These are phyloP conservation scores for Zangia roseola DNA, from an alignment of 768 basidiomycete species.

Conservation along the genomic window DNA sequence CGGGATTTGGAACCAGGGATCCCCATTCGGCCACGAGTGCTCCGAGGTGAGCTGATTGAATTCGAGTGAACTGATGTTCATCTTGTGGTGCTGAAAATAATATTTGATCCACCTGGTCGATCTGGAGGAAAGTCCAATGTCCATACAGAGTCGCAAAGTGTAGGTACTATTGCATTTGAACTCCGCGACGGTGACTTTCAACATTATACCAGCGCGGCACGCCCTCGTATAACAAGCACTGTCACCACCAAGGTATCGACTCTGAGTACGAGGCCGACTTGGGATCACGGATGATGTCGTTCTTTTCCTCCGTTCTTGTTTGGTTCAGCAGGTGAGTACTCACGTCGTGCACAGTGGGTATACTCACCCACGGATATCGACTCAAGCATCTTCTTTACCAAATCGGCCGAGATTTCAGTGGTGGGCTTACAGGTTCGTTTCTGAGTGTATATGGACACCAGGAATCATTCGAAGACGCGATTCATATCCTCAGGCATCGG, in stretches of 20 bases:
- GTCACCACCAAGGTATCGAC: not conserved
- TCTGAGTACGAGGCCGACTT: not conserved
- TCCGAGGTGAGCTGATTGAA: too few relatives aligned
- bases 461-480: not conserved
- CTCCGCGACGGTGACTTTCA: slow-evolving; percentile 13
- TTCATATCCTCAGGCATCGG: slow-evolving; percentile 63
- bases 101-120: too few relatives aligned
- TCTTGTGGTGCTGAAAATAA: too few relatives aligned
- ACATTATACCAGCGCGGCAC: too few relatives aligned
- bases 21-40: too few relatives aligned
- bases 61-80: too few relatives aligned
- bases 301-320: slow-evolving; percentile 53
- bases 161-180: too few relatives aligned
- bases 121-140: too few relatives aligned
- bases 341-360: not conserved
- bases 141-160: too few relatives aligned
- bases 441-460: not conserved
- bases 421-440: slow-evolving; percentile 76
- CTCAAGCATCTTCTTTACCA: slow-evolving; percentile 78
- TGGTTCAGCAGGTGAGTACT: slow-evolving; percentile 53
- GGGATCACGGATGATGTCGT: slow-evolving; percentile 34
- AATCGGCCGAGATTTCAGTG: slow-evolving; percentile 85
- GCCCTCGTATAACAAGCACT: too few relatives aligned
- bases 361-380: not conserved
- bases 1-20: too few relatives aligned